A percentile compares a stretch with the other conserved stretches of the same genome.
Conservation (phyloP, 2,329 filamentous ascomycete genomes). For the Dendryphion nanum region DNA sequence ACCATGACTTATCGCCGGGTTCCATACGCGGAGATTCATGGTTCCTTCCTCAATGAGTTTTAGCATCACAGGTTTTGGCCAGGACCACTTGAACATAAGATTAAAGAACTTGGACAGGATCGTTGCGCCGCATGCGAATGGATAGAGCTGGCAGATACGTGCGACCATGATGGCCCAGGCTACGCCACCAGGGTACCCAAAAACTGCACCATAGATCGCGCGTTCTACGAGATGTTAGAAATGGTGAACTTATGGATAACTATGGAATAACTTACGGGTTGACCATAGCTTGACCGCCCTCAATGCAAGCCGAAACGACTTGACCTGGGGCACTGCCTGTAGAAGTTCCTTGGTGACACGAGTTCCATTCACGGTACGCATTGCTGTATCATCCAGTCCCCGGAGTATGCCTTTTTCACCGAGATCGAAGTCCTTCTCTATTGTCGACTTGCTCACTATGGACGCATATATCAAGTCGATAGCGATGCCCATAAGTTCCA, state of each 20-base stretch:
- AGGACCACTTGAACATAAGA: constrained; percentile 86
- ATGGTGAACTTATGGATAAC: not conserved
- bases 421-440: constrained; percentile 64
- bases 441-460: constrained; percentile 40
- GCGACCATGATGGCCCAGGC: constrained; percentile 98
- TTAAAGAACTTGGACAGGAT: constrained; percentile 93
- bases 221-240: constrained; percentile 51
- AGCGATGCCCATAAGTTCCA: constrained; percentile 85
- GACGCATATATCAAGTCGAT: constrained; percentile 80
- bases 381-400: constrained; percentile 80
- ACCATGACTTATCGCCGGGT: constrained; percentile 77
- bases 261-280: constrained; percentile 54
- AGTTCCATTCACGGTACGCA: constrained; percentile 89
- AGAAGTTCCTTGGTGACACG: constrained; percentile 93
- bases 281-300: constrained; percentile 97
- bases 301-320: constrained; percentile 84
- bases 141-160: constrained; percentile 92
- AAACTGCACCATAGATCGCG: constrained; percentile 92
- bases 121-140: constrained; percentile 82
- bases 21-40: constrained; percentile 86
- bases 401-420: constrained; percentile 82
- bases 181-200: constrained; percentile 94
- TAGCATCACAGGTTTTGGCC: constrained; percentile 89
- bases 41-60: constrained; percentile 83
- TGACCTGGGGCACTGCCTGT: constrained; percentile 80